Percentiles rank a stretch among this genome's conserved stretches.
Conservation (phyloP, 169 alveolate species). For the Perkinsus chesapeaki region DNA sequence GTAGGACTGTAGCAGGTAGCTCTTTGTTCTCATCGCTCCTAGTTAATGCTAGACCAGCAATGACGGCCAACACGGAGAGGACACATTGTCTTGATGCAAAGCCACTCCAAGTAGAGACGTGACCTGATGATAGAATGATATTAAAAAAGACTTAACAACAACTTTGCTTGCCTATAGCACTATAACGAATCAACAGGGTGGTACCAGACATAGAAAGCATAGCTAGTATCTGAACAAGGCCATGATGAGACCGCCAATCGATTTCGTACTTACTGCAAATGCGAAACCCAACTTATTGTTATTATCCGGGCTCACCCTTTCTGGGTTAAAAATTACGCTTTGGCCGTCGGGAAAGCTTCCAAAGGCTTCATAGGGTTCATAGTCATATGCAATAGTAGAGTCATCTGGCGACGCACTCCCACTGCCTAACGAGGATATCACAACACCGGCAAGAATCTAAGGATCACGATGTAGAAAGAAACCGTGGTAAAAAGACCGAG, state of each 20-base stretch:
- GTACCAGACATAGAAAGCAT: background rate
- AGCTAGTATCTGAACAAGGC: background rate
- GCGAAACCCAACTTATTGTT: background rate
- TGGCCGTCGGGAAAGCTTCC: background rate
- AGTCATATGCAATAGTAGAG: background rate
- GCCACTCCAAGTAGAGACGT: background rate
- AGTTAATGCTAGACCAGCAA: background rate
- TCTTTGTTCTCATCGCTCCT: background rate
- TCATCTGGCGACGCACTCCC: background rate
- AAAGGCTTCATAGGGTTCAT: background rate
- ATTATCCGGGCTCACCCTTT: background rate
- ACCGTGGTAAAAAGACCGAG: background rate
- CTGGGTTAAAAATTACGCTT: background rate
- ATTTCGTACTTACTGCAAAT: background rate
- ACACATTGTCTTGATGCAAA: background rate
- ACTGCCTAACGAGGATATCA: background rate
- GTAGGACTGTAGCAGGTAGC: background rate
- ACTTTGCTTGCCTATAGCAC: background rate
- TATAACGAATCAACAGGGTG: background rate
- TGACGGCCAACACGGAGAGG: background rate
- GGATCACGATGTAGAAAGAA: background rate
- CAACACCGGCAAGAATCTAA: background rate
- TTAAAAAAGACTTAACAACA: background rate
- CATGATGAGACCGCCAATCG: background rate
- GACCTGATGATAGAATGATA: background rate